Percentiles rank a stretch among this genome's conserved stretches.
These are phyloP conservation scores for Globisporangium paroecandrum DNA, from an alignment of 352 stramenopile genomes.

Conservation along the genomic window DNA sequence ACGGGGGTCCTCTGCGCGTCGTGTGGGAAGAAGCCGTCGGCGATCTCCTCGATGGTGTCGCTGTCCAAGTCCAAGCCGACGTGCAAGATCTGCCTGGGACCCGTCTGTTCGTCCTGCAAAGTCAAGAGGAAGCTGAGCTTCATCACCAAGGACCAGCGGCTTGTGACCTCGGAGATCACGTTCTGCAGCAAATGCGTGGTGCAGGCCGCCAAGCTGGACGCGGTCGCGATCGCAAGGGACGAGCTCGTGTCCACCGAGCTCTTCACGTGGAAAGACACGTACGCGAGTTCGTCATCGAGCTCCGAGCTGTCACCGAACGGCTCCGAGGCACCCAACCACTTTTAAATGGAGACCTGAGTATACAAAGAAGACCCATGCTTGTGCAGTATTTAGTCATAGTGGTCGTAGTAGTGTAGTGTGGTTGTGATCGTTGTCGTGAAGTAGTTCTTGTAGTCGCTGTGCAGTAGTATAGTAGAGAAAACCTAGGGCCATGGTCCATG, in stretches of 20 bases:
- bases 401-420: background rate
- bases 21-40: constrained; percentile 28
- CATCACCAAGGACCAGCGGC: constrained; percentile 28
- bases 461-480: background rate
- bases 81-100: constrained; percentile 36
- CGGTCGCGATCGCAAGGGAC: constrained; percentile 25
- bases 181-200: constrained; percentile 38
- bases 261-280: constrained; percentile 11
- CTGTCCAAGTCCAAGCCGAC: constrained; percentile 19
- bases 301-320: constrained; percentile 13
- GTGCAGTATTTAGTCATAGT: background rate
- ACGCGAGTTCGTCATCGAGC: constrained; percentile 13
- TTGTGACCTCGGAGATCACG: constrained; percentile 35
- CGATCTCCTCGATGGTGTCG: constrained; percentile 18
- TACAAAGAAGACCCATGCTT: too few species aligned
- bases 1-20: constrained; percentile 14
- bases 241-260: constrained; percentile 27
- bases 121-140: constrained; percentile 35
- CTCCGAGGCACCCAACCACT: background rate
- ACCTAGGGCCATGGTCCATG: too few species aligned
- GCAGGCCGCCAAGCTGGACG: constrained; percentile 29
- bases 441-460: background rate
- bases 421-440: too few species aligned
- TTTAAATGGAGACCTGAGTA: background rate
- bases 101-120: constrained; percentile 34